A percentile compares a stretch with the other conserved stretches of the same genome.
Conservation (phyloP, 495 filamentous ascomycete genomes). For the Neohortaea acidophila region DNA sequence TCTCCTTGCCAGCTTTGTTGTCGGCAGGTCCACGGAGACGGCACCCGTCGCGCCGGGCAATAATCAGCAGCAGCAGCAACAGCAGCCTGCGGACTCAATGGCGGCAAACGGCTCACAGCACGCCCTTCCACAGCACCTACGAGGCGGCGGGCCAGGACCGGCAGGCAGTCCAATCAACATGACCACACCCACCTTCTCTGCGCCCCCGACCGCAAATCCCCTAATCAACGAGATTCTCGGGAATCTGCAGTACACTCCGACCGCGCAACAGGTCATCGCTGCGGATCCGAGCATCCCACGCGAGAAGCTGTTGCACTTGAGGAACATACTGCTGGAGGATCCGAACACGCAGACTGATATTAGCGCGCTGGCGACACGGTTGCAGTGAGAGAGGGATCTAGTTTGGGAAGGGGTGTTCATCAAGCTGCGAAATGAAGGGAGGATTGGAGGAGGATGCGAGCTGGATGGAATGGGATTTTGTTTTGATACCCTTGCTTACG, state of each 20-base stretch:
- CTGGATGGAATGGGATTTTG: too few relatives aligned
- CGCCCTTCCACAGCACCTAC: constrained; percentile 12
- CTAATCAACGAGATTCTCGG: constrained; percentile 20
- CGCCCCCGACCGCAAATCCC: constrained; percentile 8
- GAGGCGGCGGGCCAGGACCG: constrained; percentile 4
- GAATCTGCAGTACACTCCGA: constrained; percentile 17
- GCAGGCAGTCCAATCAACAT: constrained; percentile 12
- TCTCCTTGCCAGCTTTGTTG: constrained; percentile 61
- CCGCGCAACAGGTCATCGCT: constrained; percentile 14
- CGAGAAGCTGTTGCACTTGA: constrained; percentile 20
- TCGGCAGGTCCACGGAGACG: constrained; percentile 6
- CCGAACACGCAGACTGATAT: constrained; percentile 19
- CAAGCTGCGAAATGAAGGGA: too few relatives aligned
- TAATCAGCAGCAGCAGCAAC: constrained; percentile 4
- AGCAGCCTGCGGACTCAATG: constrained; percentile 5
- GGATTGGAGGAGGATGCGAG: too few relatives aligned
- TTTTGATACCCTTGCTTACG: too few relatives aligned
- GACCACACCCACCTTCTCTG: constrained; percentile 9
- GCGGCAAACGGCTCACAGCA: not conserved
- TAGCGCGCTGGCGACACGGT: constrained; percentile 12
- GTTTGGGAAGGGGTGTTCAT: too few relatives aligned
- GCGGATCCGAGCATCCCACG: constrained; percentile 15
- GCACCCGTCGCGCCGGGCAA: not conserved
- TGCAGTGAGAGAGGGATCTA: too few relatives aligned
- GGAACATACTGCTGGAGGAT: constrained; percentile 20